Percentiles rank a stretch among this genome's conserved stretches.
Evolutionary conservation across 345 rosid genomes (phyloP).

Genomic region (Trapa bicornis): DNA sequence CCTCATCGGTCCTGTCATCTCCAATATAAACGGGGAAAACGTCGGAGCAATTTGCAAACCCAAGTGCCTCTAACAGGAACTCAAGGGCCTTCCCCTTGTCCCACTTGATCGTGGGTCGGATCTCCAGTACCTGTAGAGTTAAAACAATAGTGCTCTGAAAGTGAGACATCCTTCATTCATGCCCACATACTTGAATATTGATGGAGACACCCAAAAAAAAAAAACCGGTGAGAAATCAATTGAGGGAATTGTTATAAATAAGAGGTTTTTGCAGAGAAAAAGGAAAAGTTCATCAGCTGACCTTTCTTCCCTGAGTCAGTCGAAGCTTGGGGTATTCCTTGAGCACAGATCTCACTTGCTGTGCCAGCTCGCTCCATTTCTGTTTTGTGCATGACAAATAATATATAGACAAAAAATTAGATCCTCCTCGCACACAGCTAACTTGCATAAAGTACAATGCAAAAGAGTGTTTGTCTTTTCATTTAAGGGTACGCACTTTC

Average conservation of each 20-base stretch:
- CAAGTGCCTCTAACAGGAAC: conserved; percentile 74
- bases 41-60: conserved; percentile 53
- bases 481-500: conserved; percentile 24
- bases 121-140: conserved; percentile 55
- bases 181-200: conserved; percentile 1
- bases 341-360: conserved; percentile 49
- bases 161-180: not conserved
- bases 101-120: conserved; percentile 86
- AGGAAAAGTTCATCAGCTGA: conserved; percentile 10
- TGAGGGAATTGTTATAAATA: too few relatives aligned
- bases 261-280: too few relatives aligned
- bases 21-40: conserved; percentile 93
- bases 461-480: not conserved
- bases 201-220: not conserved
- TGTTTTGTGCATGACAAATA: conserved; percentile 10
- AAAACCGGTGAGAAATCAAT: too few relatives aligned
- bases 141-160: not conserved
- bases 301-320: conserved; percentile 81
- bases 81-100: conserved; percentile 95
- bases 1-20: conserved; percentile 87
- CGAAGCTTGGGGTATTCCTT: conserved; percentile 53
- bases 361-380: conserved; percentile 74
- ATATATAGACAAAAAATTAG: not conserved
- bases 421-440: not conserved
- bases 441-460: not conserved